Evolutionary conservation across 2,329 filamentous ascomycete genomes (phyloP).

Genomic region (Ophiostoma quercus): DNA sequence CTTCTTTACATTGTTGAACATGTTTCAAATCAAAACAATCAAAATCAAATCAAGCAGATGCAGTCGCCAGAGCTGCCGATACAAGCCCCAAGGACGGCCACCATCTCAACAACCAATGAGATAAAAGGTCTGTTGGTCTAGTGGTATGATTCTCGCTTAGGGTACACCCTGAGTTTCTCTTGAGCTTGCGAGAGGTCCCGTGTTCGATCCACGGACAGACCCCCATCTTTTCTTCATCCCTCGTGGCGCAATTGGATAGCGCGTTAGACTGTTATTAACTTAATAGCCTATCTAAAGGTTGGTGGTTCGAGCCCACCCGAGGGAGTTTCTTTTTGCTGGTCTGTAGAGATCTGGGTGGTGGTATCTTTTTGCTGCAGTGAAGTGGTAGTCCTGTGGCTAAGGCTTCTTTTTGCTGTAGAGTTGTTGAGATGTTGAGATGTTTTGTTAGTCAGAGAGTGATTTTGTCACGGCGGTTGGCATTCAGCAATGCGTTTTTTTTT

Average conservation of each 20-base stretch:
- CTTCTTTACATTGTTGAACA: not conserved
- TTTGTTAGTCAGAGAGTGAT: too few species aligned
- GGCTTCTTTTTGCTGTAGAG: too few species aligned
- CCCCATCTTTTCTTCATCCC: conserved; percentile 16
- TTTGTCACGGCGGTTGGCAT: too few species aligned
- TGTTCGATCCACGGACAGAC: conserved; percentile 16
- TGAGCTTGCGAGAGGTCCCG: conserved; percentile 16
- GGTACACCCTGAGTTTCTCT: conserved; percentile 33
- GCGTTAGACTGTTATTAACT: conserved; percentile 14
- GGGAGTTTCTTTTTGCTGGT: conserved; percentile 10
- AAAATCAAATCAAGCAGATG: not conserved
- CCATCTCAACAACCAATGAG: conserved; percentile 5
- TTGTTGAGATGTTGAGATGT: too few species aligned
- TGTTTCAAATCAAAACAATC: not conserved
- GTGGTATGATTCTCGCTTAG: conserved; percentile 64
- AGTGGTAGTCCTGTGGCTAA: too few species aligned
- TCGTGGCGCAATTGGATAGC: conserved; percentile 17
- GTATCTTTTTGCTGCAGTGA: not conserved
- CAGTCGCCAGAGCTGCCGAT: not conserved
- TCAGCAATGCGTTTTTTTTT: too few species aligned
- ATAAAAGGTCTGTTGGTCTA: conserved; percentile 40
- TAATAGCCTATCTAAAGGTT: conserved; percentile 16
- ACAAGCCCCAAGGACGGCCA: not conserved
- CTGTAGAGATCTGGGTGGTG: not conserved
- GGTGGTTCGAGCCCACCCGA: conserved; percentile 17